Base-by-base conservation (phyloP, 495 filamentous ascomycete species). In the Niebla homalea region DNA sequence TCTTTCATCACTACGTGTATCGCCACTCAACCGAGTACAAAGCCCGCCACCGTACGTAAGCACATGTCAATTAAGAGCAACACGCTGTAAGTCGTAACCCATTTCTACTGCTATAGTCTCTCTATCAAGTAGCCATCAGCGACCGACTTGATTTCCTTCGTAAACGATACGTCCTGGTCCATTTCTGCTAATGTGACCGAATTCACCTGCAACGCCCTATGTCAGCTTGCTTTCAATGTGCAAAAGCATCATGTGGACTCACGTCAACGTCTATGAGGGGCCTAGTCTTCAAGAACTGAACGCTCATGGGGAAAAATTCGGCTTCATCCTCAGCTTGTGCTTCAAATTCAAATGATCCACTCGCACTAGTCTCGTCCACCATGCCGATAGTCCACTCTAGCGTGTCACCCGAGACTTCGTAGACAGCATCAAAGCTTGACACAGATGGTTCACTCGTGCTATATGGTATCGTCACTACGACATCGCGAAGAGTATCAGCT, bases 241-340 rank as follows among this genome's bases (percentile, higher is more conserved):
- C 12, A 32, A 29, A 16, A 16, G 12, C 2, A 21, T 25, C 29
- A 14, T 32, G 32, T 35, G 12, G 21, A 62, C 81, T 78, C 73
- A 89, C 90, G 73, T 93, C 87, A 50, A 96, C 85, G 59, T 92
- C 85, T 29, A 95, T 78, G 62, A 90, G 89, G 20, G 90, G 90
- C 46, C 72, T 79, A 37, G 80, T 75, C 71, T 94, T 94, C 32
- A 83, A 79, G 70, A 97, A 97, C 23, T 78, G 79, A 26, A 96
- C 84, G 42, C 75, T 80, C 89, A 97, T 96, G 1, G 90, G 90
- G 80, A 97, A 97, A 69, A 96, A 96, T 53, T 93, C 88, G 48
- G 81, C 79, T 64, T 95, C 90, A 56, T 76, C 72, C 43, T 80
- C 79, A 25, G 86, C 87, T 58, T 84, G 79, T 15, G 87, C 85